Evolutionary conservation across 306 rosid species (phyloP).

Genomic region (Clitoria ternatea): DNA sequence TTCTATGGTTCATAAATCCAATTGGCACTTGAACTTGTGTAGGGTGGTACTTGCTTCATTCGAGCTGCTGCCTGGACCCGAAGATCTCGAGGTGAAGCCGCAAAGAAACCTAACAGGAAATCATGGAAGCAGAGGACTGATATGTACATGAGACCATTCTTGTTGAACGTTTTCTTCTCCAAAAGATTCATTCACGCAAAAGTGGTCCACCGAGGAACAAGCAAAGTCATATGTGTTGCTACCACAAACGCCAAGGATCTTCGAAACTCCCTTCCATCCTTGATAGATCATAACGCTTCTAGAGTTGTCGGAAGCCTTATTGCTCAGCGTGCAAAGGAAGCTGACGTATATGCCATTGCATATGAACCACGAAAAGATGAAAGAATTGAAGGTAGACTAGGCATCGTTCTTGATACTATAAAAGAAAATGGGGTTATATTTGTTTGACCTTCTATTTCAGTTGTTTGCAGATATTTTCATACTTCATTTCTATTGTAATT

Average conservation of each 20-base stretch:
- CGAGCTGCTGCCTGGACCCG: conserved; percentile 82
- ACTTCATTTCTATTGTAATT: no score
- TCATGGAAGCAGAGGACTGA: conserved; percentile 84
- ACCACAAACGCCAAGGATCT: conserved; percentile 75
- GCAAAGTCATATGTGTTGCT: conserved; percentile 80
- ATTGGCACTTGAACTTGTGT: conserved; percentile 2
- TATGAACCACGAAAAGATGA: no score
- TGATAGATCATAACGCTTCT: conserved; percentile 61
- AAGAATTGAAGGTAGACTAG: no score
- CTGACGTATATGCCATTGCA: no score
- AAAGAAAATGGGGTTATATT: no score
- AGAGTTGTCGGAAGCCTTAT: conserved; percentile 63
- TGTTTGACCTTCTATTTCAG: no score
- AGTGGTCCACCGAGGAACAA: conserved; percentile 80
- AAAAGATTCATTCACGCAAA: conserved; percentile 71
- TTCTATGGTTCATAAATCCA: no score
- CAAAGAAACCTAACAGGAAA: conserved; percentile 57
- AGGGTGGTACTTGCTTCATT: conserved; percentile 42
- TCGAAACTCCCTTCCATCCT: conserved; percentile 58
- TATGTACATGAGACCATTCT: conserved; percentile 79
- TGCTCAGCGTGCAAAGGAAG: conserved; percentile 78
- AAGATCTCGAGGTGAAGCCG: conserved; percentile 76
- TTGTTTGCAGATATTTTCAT: no score
- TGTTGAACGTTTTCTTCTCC: conserved; percentile 74
- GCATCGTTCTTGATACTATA: no score